These are phyloP conservation scores for Candida piceae DNA, from an alignment of 805 yeast genomes.

Conservation along the genomic window DNA sequence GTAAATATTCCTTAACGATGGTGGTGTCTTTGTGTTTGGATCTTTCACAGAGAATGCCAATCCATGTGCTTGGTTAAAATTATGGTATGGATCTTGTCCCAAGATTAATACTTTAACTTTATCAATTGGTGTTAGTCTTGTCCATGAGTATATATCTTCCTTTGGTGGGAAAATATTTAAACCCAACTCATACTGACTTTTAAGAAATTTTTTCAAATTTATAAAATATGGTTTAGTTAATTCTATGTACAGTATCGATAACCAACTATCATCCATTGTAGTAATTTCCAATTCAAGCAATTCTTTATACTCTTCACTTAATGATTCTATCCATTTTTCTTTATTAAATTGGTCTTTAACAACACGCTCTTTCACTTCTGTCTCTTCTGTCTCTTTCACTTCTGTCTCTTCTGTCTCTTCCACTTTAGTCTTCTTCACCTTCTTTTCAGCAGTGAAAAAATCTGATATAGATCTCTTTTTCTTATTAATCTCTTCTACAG, in stretches of 20 bases:
- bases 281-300: constrained; percentile 63
- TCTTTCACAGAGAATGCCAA: constrained; percentile 87
- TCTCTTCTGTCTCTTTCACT: background rate
- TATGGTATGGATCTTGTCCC: constrained; percentile 98
- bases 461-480: background rate
- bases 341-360: constrained; percentile 38
- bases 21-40: constrained; percentile 79
- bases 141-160: constrained; percentile 84
- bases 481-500: no score
- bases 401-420: background rate
- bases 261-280: constrained; percentile 76
- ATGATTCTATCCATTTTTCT: constrained; percentile 42
- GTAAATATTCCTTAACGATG: constrained; percentile 81
- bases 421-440: background rate
- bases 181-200: constrained; percentile 35
- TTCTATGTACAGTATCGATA: constrained; percentile 60
- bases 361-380: background rate
- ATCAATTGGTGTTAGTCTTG: constrained; percentile 73
- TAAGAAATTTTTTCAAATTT: constrained; percentile 59
- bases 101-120: constrained; percentile 71
- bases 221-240: constrained; percentile 83
- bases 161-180: constrained; percentile 71
- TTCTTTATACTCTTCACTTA: constrained; percentile 42
- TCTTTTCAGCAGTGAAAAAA: background rate
- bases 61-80: constrained; percentile 91